These are phyloP conservation scores for Wickerhamomyces ciferrii DNA, from an alignment of 805 yeast genomes.

Conservation along the genomic window DNA sequence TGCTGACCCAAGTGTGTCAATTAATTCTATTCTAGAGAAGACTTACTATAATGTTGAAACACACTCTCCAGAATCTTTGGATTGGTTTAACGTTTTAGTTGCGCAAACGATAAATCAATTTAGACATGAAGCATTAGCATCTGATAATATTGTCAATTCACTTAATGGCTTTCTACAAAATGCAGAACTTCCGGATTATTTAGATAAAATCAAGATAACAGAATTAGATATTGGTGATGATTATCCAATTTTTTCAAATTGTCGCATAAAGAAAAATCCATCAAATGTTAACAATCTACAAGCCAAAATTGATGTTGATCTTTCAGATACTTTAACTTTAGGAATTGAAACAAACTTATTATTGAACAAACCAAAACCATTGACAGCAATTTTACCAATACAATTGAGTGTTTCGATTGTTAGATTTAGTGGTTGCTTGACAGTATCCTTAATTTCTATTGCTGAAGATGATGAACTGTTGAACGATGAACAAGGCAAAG, in stretches of 20 bases:
- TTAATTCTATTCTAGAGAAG: constrained; percentile 67
- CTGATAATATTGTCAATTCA: constrained; percentile 81
- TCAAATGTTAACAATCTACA: constrained; percentile 49
- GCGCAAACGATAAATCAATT: constrained; percentile 88
- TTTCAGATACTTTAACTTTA: constrained; percentile 79
- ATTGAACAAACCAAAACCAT: constrained; percentile 76
- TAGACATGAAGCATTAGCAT: constrained; percentile 80
- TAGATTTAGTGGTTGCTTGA: constrained; percentile 83
- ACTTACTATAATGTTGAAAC: constrained; percentile 87
- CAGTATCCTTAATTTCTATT: constrained; percentile 48
- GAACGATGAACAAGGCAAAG: constrained; percentile 25
- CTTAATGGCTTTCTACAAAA: constrained; percentile 57
- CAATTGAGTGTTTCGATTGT: constrained; percentile 82
- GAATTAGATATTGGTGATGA: constrained; percentile 94
- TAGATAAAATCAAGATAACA: constrained; percentile 72
- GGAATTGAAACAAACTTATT: constrained; percentile 79
- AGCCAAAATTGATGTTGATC: constrained; percentile 87
- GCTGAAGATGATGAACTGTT: constrained; percentile 11
- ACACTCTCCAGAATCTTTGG: constrained; percentile 86
- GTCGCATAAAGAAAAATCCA: constrained; percentile 65
- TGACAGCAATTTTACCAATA: constrained; percentile 84
- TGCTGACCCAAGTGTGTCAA: constrained; percentile 13
- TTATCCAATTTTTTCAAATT: constrained; percentile 91
- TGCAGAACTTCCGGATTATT: constrained; percentile 70
- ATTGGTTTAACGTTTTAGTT: constrained; percentile 93